Conservation (phyloP, 202 grass and related monocot genomes). For the Hordeum pubiflorum region DNA sequence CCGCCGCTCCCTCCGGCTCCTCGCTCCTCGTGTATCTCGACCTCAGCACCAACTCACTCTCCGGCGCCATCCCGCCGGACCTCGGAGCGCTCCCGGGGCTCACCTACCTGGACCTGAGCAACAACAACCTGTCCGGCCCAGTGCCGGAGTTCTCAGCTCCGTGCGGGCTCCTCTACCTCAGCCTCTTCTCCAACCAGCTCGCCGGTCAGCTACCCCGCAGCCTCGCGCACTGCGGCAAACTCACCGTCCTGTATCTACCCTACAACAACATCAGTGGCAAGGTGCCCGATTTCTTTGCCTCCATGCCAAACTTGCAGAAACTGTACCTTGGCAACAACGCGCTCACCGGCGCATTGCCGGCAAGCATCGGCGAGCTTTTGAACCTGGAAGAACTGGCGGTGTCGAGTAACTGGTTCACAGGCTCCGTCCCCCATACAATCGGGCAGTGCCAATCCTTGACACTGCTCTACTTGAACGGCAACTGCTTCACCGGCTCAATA, state of each 20-base stretch:
- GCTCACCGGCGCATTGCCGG: conserved; percentile 23
- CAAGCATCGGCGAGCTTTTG: conserved; percentile 18
- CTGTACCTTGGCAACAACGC: conserved; percentile 33
- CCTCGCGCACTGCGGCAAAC: conserved; percentile 34
- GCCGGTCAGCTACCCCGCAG: conserved; percentile 32
- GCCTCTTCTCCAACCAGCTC: conserved; percentile 28
- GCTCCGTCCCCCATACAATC: conserved; percentile 18
- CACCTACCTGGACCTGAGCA: conserved; percentile 28
- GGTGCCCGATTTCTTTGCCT: conserved; percentile 33
- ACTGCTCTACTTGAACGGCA: conserved; percentile 28
- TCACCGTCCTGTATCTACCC: conserved; percentile 23
- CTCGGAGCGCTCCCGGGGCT: conserved; percentile 27
- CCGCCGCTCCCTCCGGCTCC: background rate
- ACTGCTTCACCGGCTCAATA: conserved; percentile 30
- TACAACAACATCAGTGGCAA: conserved; percentile 23
- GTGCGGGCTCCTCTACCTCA: conserved; percentile 26
- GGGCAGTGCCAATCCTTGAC: conserved; percentile 24
- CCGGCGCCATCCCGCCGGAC: conserved; percentile 20
- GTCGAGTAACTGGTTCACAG: conserved; percentile 21
- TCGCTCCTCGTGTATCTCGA: conserved; percentile 19
- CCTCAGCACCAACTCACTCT: conserved; percentile 28
- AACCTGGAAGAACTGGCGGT: conserved; percentile 20
- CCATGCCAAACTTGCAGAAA: background rate
- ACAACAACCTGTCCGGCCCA: conserved; percentile 31
- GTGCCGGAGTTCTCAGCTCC: conserved; percentile 19